Percentiles rank a stretch among this genome's conserved stretches.
These are phyloP conservation scores for Karstenula rhodostoma DNA, from an alignment of 2,329 filamentous ascomycete genomes.

Conservation along the genomic window DNA sequence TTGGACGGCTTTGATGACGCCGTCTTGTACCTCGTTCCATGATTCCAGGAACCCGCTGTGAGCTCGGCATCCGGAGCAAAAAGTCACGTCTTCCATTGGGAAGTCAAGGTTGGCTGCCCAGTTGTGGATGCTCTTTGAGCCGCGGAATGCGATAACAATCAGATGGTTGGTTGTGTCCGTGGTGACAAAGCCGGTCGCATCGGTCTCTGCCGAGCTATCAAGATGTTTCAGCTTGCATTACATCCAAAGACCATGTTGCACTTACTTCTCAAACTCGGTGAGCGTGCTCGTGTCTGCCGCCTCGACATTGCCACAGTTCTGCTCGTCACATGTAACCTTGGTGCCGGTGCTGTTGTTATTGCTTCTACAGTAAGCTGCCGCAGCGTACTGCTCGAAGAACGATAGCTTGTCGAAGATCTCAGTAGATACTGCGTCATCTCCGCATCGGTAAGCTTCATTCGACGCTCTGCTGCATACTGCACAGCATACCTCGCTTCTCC, in stretches of 20 bases:
- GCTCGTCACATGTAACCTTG: conserved; percentile 54
- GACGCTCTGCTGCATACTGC: background rate
- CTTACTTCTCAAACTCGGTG: conserved; percentile 59
- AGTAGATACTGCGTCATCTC: conserved; percentile 42
- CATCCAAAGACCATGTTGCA: conserved; percentile 2
- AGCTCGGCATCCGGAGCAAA: conserved; percentile 58
- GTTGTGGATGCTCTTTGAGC: conserved; percentile 67
- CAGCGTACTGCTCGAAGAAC: conserved; percentile 61
- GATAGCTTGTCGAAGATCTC: conserved; percentile 52
- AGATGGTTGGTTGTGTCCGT: conserved; percentile 57
- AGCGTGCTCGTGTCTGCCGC: conserved; percentile 55
- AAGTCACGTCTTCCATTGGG: conserved; percentile 49
- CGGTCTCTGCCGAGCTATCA: conserved; percentile 45
- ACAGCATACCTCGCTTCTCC: conserved; percentile 37
- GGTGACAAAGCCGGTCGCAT: conserved; percentile 58
- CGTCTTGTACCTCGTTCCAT: conserved; percentile 62
- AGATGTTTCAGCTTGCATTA: conserved; percentile 11
- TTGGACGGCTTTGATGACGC: conserved; percentile 56
- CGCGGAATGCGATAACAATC: conserved; percentile 69
- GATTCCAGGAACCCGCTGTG: conserved; percentile 68
- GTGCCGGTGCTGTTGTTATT: conserved; percentile 58
- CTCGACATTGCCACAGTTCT: conserved; percentile 60
- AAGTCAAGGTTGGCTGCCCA: conserved; percentile 66
- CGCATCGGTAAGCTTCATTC: background rate
- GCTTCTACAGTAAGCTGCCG: conserved; percentile 60